These are phyloP conservation scores for Sphaceloma murrayae DNA, from an alignment of 2,329 filamentous ascomycete genomes.

Conservation along the genomic window DNA sequence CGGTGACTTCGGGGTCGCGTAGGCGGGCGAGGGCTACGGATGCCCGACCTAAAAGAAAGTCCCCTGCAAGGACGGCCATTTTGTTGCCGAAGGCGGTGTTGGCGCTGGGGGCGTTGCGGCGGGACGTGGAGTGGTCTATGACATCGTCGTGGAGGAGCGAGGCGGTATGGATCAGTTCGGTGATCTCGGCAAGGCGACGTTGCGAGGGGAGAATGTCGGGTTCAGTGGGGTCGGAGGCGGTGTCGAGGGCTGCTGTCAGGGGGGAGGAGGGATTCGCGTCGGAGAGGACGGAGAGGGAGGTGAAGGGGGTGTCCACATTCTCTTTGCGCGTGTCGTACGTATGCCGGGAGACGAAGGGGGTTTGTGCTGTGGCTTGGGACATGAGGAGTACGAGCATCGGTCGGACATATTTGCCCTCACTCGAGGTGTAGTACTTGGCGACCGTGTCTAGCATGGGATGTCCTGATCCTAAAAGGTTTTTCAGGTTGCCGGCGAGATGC, in stretches of 20 bases:
- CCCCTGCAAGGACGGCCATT: slow-evolving; percentile 96
- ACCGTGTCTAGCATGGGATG: slow-evolving; percentile 91
- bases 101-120: slow-evolving; percentile 75
- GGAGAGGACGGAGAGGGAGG: slow-evolving; percentile 53
- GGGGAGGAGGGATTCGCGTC: slow-evolving; percentile 70
- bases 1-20: slow-evolving; percentile 86
- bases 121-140: slow-evolving; percentile 81
- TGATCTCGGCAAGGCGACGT: slow-evolving; percentile 86
- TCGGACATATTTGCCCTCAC: slow-evolving; percentile 92
- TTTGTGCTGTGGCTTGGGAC: slow-evolving; percentile 84
- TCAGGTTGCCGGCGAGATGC: slow-evolving; percentile 86
- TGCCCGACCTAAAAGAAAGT: slow-evolving; percentile 85
- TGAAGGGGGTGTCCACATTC: slow-evolving; percentile 52
- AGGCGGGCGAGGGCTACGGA: slow-evolving; percentile 87
- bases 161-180: slow-evolving; percentile 93
- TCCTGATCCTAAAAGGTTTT: slow-evolving; percentile 83
- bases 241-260: slow-evolving; percentile 38
- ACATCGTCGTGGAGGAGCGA: slow-evolving; percentile 97
- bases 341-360: slow-evolving; percentile 49
- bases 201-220: slow-evolving; percentile 63
- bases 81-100: slow-evolving; percentile 98
- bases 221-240: slow-evolving; percentile 33
- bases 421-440: slow-evolving; percentile 95
- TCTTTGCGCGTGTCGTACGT: slow-evolving; percentile 24
- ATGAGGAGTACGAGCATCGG: slow-evolving; percentile 92